Conservation (phyloP, 805 yeast species). For the Torulaspora indica region DNA sequence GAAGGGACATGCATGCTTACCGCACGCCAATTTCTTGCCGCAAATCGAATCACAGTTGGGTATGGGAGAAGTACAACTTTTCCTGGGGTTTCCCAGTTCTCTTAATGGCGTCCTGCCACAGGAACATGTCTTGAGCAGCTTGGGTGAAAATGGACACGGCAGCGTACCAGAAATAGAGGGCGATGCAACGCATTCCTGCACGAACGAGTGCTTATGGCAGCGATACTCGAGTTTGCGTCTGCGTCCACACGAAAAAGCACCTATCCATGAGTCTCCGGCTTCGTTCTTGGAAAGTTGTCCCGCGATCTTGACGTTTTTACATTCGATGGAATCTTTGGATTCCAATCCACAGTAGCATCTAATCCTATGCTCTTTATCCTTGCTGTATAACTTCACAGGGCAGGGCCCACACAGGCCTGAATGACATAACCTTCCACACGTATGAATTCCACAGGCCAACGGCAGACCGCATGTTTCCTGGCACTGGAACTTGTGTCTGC, state of each 20-base stretch:
- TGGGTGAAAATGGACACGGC: constrained; percentile 63
- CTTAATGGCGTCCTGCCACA: constrained; percentile 64
- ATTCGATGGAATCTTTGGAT: constrained; percentile 35
- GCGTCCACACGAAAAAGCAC: constrained; percentile 47
- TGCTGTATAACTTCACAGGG: constrained; percentile 37
- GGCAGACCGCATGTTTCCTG: constrained; percentile 52
- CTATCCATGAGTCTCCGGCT: constrained; percentile 43
- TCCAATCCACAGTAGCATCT: constrained; percentile 75
- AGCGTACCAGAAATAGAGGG: constrained; percentile 26
- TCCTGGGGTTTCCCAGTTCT: constrained; percentile 42
- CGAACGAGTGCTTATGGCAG: constrained; percentile 63
- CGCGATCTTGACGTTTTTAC: constrained; percentile 41
- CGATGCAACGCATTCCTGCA: constrained; percentile 39
- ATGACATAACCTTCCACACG: constrained; percentile 63
- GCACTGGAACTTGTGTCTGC: constrained; percentile 40
- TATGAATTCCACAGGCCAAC: constrained; percentile 69
- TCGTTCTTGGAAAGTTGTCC: constrained; percentile 35
- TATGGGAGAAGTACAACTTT: constrained; percentile 66
- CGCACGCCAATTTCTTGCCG: constrained; percentile 61
- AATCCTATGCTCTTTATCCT: constrained; percentile 26
- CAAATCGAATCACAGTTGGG: constrained; percentile 70
- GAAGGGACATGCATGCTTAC: constrained; percentile 61
- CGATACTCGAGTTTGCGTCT: constrained; percentile 47
- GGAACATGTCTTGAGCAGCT: constrained; percentile 57
- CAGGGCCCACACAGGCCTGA: constrained; percentile 81